Conservation (phyloP, 768 basidiomycete genomes). For the Filobasidium wieringae region DNA sequence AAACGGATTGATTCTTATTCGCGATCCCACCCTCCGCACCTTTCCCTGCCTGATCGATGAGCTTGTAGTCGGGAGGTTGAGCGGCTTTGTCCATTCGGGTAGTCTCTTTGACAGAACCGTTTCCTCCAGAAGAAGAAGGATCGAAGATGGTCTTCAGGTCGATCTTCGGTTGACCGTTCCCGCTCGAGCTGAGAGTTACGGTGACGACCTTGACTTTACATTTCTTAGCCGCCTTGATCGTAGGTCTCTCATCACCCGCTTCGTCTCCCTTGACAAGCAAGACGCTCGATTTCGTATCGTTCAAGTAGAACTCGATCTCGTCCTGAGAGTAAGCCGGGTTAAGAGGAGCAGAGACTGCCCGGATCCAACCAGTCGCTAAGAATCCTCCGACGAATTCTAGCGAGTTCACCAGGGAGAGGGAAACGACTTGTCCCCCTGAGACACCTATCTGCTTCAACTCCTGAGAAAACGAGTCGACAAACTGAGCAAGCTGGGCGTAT, state of each 20-base stretch:
- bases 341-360: constrained; percentile 14
- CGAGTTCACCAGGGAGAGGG: constrained; percentile 1
- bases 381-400: constrained; percentile 14
- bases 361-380: constrained; percentile 8
- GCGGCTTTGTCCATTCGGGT: background rate
- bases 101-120: background rate
- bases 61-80: no score
- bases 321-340: constrained; percentile 14
- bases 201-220: constrained; percentile 10
- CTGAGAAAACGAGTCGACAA: background rate
- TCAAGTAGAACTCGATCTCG: constrained; percentile 17
- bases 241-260: constrained; percentile 1
- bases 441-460: background rate
- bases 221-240: constrained; percentile 11
- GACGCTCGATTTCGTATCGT: constrained; percentile 11
- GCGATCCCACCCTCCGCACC: constrained; percentile 5
- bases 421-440: constrained; percentile 9
- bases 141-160: constrained; percentile 3
- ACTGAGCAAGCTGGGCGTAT: constrained; percentile 2
- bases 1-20: constrained; percentile 2
- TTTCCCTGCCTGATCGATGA: no score
- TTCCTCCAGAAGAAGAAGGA: background rate
- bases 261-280: background rate
- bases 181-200: background rate
- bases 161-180: background rate